phyloP scores from a whole-genome alignment of 148 eudicot species.

The Camellia japonica region DNA sequence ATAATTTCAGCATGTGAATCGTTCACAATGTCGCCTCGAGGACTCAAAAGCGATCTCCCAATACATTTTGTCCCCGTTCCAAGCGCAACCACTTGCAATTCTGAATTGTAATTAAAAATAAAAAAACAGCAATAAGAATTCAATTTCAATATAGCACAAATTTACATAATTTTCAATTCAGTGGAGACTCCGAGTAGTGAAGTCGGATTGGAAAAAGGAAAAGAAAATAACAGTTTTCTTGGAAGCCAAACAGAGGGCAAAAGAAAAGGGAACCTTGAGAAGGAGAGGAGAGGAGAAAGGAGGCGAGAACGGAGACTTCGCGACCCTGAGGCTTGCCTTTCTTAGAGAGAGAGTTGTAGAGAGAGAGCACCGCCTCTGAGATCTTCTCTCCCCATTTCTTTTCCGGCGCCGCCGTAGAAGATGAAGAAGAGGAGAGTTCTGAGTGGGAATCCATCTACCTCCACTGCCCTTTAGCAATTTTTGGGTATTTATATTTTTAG shows the following conservation, averaged over 20 bases:
- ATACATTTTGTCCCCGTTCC: conserved; percentile 96
- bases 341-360: conserved; percentile 68
- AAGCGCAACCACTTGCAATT: conserved; percentile 71
- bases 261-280: conserved; percentile 44
- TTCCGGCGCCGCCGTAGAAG: conserved; percentile 8
- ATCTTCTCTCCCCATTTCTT: conserved; percentile 67
- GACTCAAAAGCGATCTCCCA: conserved; percentile 59
- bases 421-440: conserved; percentile 2
- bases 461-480: no score
- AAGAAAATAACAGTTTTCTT: background rate
- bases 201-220: no score
- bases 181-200: no score
- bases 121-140: no score
- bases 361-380: conserved; percentile 44
- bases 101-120: conserved; percentile 31
- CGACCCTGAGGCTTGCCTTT: conserved; percentile 93
- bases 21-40: conserved; percentile 80
- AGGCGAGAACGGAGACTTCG: conserved; percentile 79
- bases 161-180: background rate
- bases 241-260: background rate
- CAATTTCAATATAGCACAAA: no score
- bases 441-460: conserved; percentile 17
- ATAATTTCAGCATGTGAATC: conserved; percentile 94
- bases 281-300: conserved; percentile 77
- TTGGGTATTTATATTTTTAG: no score